These are phyloP conservation scores for Mycena olivaceomarginata DNA, from an alignment of 768 basidiomycete species.

Conservation along the genomic window DNA sequence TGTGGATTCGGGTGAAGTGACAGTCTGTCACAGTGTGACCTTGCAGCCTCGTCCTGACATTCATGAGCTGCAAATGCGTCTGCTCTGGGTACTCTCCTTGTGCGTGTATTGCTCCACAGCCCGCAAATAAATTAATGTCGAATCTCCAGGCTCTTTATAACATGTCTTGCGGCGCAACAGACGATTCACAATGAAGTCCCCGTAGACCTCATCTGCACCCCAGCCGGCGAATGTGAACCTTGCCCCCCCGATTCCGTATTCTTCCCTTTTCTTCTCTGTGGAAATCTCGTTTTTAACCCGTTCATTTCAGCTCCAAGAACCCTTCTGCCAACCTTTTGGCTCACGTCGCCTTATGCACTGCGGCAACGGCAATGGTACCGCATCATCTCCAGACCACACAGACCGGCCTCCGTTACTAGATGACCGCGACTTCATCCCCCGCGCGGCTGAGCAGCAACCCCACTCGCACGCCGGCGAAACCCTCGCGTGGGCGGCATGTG, in stretches of 20 bases:
- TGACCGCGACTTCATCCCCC: conserved; percentile 17
- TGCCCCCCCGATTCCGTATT: conserved; percentile 80
- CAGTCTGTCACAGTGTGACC: background rate
- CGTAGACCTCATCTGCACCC: conserved; percentile 64
- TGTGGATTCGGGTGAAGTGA: background rate
- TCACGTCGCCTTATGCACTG: conserved; percentile 95
- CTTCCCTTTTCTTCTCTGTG: conserved; percentile 7
- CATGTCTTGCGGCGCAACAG: conserved; percentile 37
- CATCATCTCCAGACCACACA: conserved; percentile 43
- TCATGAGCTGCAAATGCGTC: conserved; percentile 32
- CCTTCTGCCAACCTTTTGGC: conserved; percentile 97
- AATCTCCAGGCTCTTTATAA: conserved; percentile 40
- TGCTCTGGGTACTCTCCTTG: conserved; percentile 35
- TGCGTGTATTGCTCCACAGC: background rate
- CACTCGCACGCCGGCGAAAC: conserved; percentile 68
- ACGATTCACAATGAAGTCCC: conserved; percentile 37
- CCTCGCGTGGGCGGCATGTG: conserved; percentile 95
- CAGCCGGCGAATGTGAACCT: conserved; percentile 76
- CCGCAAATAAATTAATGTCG: background rate
- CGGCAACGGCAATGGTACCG: conserved; percentile 64
- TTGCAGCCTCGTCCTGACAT: background rate
- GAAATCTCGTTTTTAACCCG: conserved; percentile 7
- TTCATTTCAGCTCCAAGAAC: conserved; percentile 80
- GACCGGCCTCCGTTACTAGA: conserved; percentile 24
- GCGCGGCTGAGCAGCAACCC: background rate